Conservation (phyloP, 345 rosid species). For the Excoecaria cochinchinensis region DNA sequence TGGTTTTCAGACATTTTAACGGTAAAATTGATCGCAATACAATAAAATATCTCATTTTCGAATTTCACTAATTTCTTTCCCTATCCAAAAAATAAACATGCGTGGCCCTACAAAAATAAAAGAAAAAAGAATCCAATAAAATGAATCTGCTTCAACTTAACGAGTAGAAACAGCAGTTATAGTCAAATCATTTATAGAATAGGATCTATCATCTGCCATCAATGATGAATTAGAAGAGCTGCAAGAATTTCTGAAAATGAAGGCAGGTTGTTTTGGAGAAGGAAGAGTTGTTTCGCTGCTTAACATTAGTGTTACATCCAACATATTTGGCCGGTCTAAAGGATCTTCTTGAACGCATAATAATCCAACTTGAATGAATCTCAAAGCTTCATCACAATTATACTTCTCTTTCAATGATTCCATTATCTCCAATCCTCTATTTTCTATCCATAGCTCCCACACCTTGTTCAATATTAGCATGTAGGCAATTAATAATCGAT, state of each 20-base stretch:
- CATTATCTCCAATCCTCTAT: conserved; percentile 11
- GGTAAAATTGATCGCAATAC: no score
- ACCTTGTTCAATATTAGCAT: background rate
- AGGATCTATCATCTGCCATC: background rate
- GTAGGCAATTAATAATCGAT: no score
- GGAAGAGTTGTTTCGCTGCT: conserved; percentile 3
- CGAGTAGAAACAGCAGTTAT: background rate
- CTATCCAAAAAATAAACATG: no score
- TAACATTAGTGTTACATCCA: conserved; percentile 3
- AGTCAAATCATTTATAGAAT: background rate
- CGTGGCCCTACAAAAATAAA: no score
- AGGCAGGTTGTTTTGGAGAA: conserved; percentile 11
- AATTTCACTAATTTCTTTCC: no score
- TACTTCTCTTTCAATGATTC: background rate
- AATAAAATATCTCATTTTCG: no score
- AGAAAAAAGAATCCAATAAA: no score
- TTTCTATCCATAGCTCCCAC: conserved; percentile 23
- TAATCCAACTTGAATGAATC: conserved; percentile 15
- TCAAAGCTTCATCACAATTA: background rate
- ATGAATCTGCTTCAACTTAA: background rate
- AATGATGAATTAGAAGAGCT: no score
- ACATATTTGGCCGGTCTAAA: conserved; percentile 6
- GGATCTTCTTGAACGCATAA: conserved; percentile 19
- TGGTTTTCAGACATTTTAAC: no score
- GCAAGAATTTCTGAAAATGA: conserved; percentile 1